Evolutionary conservation across 2,329 filamentous ascomycete genomes (phyloP), one percentile per base, ranked within the genome.

Genomic region (Fusarium sp.): DNA sequence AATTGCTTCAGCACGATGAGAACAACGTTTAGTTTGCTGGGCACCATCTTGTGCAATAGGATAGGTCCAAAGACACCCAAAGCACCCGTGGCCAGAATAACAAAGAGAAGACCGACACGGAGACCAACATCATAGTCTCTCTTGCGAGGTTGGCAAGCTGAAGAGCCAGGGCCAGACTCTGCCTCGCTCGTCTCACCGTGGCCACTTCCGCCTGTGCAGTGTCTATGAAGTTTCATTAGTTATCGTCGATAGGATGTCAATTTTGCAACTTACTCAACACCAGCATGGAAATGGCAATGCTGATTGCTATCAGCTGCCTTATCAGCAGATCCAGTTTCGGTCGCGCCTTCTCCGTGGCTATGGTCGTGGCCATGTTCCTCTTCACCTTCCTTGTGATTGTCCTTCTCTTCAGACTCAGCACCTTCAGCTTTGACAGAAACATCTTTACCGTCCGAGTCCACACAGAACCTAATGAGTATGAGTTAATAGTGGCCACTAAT

Each of bases 221-320:
- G 87, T 67, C 85, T 84, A 78, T 9, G 56, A 8, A 29, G 24
- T 40, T 20, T 62, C 20, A 69, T 63, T 56, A 64, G 22, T 7
- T n/a, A 18, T 16, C 44, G 48, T 40, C 24, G 11, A 27, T 13
- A 32, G 8, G 40, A 22, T 20, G 13, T 6, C 16, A 24, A 24
- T n/a, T n/a, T 24, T 34, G 29, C 2, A 12, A 60, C 89, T 80
- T 81, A 92, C 90, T 93, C 90, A 24, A 94, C 89, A 40, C 91
- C 91, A 12, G 91, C 91, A 72, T 94, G 91, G 78, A 91, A 92
- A 75, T 94, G 92, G 71, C 91, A 93, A 72, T 87, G 83, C 68
- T 84, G 72, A n/a, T 79, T 71, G 20, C 57, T 64, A 16, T 51
- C 64, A 16, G 64, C 56, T 52, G 49, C 57, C 49, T 57, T 49